Evolutionary conservation across 495 filamentous ascomycete species (phyloP), one percentile per base, ranked within the genome.

Genomic region (Coniosporium apollinis): DNA sequence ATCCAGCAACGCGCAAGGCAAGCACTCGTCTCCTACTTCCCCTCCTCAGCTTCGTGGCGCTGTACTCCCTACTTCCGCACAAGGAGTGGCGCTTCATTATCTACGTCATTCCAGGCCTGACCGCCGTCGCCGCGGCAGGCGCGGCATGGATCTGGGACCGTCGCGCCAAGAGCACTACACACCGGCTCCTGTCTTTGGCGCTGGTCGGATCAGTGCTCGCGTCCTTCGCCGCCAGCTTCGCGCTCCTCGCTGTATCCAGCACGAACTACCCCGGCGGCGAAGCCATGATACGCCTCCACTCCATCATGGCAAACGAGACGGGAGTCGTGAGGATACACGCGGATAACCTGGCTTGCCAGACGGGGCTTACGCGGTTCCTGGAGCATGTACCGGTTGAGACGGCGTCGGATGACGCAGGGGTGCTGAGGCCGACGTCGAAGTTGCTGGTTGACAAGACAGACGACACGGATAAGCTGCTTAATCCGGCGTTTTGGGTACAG

Each of bases 1-100:
- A 72, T 22, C 61, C 69, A 0, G 52, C 67, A 15, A 62, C 69
- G 2, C 58, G 64, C 4, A 43, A 39, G 1, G 42, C 57, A 0
- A 68, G 67, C 2, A 34, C 60, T 4, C 64, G 66, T 11, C 50
- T 92, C 13, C 51, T 80, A 2, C 38, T 76, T 17, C 84, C 91
- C 0, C 65, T 67, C 3, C 25, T 89, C 3, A 48, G 66, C 14
- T 99, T 91, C 46, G 62, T 89, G 4, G 65, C 67, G 0, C 52
- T 89, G 24, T 97, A 94, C 60, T 87, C 80, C 31, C 40, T 66
- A 33, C 76, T 91, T 29, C 86, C 89, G 3, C 89, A 99, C 57
- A 99, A 99, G 54, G 89, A 99, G 58, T 80, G 82, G 61, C 79
- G 89, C 14, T 99, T 99, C 61, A 79, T 99, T 44, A 65, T 96